Evolutionary conservation across 768 basidiomycete genomes (phyloP), one percentile per base, ranked within the genome.

Genomic region (Tubosaeta sp.): DNA sequence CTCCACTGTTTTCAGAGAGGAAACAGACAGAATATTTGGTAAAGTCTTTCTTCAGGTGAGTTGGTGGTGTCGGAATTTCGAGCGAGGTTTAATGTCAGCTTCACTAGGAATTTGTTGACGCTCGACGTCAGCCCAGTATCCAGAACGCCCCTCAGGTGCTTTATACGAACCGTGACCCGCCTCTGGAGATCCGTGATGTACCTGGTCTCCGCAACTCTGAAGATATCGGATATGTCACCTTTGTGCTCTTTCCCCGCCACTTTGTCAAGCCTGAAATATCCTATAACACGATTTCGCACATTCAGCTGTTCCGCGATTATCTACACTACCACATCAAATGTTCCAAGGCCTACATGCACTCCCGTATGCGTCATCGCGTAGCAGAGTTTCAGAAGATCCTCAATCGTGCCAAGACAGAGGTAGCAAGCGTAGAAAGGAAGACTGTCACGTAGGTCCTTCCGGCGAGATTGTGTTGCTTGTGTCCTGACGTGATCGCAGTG

Each of bases 311-410:
- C 87, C 83, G 96, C 49, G 93, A 97, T 69, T 97, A 97, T 65
- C 76, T 99, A n/a, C 96, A 99, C 72, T 98, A 98, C 70, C 95
- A 98, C 66, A 96, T 99, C 79, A 98, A 95, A 63, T 94, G 93
- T 67, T 94, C 87, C 46, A 97, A 97, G 70, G 96, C 95, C 0
- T 98, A 99, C 72, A 95, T 99, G 92, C 95, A 98, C 71, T 94
- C 92, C 3, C 79, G 96, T 40, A 94, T 98, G 93, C 79, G 96
- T 53, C 79, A 87, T 60, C 84, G 96, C 10, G 96, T 96, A 12
- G 82, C 88, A 1, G 92, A 96, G 70, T 98, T 99, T 77, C 89
- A 92, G 72, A 93, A 93, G 70, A 84, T 99, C 46, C 71, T 99
- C 63, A 98, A 98, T 65, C 76, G 96, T 45, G 94, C 96, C 8